Percentiles rank a stretch among this genome's conserved stretches.
phyloP scores from a whole-genome alignment of 2,329 filamentous ascomycete species.

The Arthroderma sp. region DNA sequence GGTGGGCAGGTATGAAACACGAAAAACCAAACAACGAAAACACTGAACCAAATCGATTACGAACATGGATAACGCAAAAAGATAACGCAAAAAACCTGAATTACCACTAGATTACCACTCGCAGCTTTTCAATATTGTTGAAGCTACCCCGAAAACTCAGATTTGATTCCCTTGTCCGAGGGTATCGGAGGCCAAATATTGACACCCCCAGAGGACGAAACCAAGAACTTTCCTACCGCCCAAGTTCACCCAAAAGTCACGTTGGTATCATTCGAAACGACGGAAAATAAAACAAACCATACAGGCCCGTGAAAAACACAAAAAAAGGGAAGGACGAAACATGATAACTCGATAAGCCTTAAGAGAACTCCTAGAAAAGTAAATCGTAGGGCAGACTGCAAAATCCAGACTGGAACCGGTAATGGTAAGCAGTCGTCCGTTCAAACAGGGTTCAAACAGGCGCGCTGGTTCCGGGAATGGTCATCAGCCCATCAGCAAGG shows the following conservation, averaged over 20 bases:
- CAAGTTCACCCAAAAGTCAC: background rate
- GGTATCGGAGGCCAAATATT: too few relatives aligned
- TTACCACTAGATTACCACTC: background rate
- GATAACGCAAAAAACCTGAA: background rate
- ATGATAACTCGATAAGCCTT: too few relatives aligned
- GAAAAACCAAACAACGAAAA: background rate
- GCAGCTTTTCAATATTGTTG: background rate
- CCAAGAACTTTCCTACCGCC: background rate
- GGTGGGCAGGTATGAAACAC: background rate
- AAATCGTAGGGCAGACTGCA: background rate
- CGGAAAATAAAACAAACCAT: background rate
- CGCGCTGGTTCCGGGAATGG: conserved; percentile 3
- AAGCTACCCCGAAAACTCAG: background rate
- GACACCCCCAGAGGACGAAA: background rate
- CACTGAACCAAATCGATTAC: too few relatives aligned
- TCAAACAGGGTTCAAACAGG: background rate
- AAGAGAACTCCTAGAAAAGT: background rate
- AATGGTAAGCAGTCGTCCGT: too few relatives aligned
- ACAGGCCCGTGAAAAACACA: background rate
- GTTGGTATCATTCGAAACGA: background rate
- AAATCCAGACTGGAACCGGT: too few relatives aligned
- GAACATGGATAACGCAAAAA: too few relatives aligned
- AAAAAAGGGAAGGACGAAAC: background rate
- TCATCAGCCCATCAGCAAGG: background rate
- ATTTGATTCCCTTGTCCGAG: background rate